phyloP scores from a whole-genome alignment of 306 rosid species.

The Prunus kanzakura region DNA sequence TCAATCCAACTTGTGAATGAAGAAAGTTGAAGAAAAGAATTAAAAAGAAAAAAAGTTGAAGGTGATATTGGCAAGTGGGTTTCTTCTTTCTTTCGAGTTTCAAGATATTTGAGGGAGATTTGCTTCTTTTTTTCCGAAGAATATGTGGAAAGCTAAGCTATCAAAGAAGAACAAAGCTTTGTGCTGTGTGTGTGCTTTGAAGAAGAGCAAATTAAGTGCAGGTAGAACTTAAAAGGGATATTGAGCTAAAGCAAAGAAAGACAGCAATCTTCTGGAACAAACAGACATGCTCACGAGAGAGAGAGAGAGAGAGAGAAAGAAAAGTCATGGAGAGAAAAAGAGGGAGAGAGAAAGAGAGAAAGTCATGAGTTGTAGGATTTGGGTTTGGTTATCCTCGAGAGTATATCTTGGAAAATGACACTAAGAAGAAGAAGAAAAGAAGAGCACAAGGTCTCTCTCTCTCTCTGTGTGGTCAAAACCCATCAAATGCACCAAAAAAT shows the following conservation, averaged over 20 bases:
- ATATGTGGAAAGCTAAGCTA: constrained; percentile 21
- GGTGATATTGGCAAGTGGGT: constrained; percentile 20
- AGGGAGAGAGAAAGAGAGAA: constrained; percentile 22
- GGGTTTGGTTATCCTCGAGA: constrained; percentile 50
- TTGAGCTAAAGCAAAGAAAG: constrained; percentile 5
- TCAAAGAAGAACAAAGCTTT: neutral
- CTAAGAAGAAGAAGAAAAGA: constrained; percentile 32
- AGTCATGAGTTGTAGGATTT: constrained; percentile 42
- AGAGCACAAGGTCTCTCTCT: constrained; percentile 32
- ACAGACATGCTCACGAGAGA: constrained; percentile 38
- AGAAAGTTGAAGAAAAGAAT: neutral
- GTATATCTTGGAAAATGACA: constrained; percentile 92
- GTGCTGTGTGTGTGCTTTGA: neutral
- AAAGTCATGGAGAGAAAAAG: constrained; percentile 18
- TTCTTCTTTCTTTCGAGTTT: neutral
- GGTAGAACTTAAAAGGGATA: constrained; percentile 8
- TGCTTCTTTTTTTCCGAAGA: neutral
- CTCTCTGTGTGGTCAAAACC: constrained; percentile 43
- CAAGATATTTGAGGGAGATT: neutral
- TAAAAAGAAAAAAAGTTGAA: constrained; percentile 15
- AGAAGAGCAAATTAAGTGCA: constrained; percentile 6
- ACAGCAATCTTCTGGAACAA: constrained; percentile 35
- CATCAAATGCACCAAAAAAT: constrained; percentile 27
- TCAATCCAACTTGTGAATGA: constrained; percentile 5
- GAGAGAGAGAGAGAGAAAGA: constrained; percentile 18